Conservation (phyloP, 768 basidiomycete species). For the Russula abietina region DNA sequence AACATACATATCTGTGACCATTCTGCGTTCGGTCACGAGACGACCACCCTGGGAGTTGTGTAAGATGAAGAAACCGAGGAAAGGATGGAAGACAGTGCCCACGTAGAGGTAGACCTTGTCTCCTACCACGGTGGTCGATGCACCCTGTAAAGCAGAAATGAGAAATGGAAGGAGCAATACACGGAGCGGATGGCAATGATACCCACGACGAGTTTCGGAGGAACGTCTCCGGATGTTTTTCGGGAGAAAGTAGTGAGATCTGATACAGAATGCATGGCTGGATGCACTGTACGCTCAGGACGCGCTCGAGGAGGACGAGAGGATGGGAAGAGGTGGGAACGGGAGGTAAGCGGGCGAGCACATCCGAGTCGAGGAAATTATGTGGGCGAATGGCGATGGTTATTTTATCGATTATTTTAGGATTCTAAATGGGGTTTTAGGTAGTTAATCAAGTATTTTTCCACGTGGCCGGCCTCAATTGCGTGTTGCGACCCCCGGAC, state of each 20-base stretch:
- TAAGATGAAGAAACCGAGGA: background rate
- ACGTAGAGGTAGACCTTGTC: constrained; percentile 89
- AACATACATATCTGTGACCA: constrained; percentile 86
- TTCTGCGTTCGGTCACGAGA: constrained; percentile 75
- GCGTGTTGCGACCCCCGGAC: background rate
- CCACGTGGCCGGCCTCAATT: background rate
- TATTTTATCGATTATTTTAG: background rate
- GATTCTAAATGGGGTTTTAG: constrained; percentile 1
- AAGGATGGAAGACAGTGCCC: constrained; percentile 29
- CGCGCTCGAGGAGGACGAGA: background rate
- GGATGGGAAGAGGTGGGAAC: no score
- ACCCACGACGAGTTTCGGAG: constrained; percentile 81
- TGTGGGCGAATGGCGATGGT: background rate
- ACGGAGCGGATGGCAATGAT: background rate
- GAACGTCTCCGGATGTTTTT: constrained; percentile 79
- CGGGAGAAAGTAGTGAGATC: constrained; percentile 84
- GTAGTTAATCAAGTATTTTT: background rate
- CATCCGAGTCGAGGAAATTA: constrained; percentile 4
- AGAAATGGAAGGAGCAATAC: background rate
- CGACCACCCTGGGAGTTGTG: constrained; percentile 65
- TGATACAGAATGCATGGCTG: constrained; percentile 70
- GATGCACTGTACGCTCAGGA: constrained; percentile 3
- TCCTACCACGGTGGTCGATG: constrained; percentile 85
- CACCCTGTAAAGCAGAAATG: constrained; percentile 47
- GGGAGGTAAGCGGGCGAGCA: background rate